These are phyloP conservation scores for Filobasidium uniguttulatum DNA, from an alignment of 1,284 basidiomycete genomes.

Conservation along the genomic window DNA sequence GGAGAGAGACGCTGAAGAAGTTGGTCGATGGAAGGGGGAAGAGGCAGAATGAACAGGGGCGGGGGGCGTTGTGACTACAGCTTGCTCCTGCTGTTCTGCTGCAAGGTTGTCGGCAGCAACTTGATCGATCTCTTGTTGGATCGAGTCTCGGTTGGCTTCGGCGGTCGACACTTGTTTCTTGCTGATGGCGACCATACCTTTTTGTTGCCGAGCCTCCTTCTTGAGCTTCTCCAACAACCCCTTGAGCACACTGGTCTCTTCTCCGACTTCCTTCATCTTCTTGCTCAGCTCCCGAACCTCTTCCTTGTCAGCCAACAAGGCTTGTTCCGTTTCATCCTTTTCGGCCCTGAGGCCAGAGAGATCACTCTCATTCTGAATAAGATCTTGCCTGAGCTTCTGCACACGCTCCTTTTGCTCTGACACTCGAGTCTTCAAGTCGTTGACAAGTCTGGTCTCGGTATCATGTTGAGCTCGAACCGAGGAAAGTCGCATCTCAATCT, in stretches of 20 bases:
- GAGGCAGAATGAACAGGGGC: conserved; percentile 20
- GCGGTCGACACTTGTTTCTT: conserved; percentile 83
- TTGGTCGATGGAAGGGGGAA: conserved; percentile 30
- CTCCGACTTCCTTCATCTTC: conserved; percentile 67
- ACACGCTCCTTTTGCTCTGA: conserved; percentile 61
- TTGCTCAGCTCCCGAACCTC: conserved; percentile 76
- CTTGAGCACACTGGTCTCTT: conserved; percentile 59
- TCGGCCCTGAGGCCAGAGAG: conserved; percentile 77
- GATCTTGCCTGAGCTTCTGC: conserved; percentile 58
- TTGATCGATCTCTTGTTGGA: conserved; percentile 58
- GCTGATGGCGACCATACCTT: conserved; percentile 82
- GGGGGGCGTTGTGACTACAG: neutral
- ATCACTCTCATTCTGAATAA: conserved; percentile 85
- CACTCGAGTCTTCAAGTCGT: conserved; percentile 58
- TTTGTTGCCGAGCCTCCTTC: conserved; percentile 92
- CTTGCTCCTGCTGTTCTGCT: conserved; percentile 38
- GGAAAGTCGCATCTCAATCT: conserved; percentile 36
- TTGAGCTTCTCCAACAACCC: conserved; percentile 70
- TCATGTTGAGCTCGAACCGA: conserved; percentile 56
- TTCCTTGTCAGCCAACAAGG: conserved; percentile 82
- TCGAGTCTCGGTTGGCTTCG: conserved; percentile 60
- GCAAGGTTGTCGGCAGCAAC: conserved; percentile 41
- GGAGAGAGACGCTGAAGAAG: conserved; percentile 30
- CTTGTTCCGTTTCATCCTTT: conserved; percentile 82
- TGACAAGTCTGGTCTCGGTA: conserved; percentile 62